A percentile compares a stretch with the other conserved stretches of the same genome.
Evolutionary conservation across 2,329 filamentous ascomycete species (phyloP).

Genomic region (Penicillium sp.): DNA sequence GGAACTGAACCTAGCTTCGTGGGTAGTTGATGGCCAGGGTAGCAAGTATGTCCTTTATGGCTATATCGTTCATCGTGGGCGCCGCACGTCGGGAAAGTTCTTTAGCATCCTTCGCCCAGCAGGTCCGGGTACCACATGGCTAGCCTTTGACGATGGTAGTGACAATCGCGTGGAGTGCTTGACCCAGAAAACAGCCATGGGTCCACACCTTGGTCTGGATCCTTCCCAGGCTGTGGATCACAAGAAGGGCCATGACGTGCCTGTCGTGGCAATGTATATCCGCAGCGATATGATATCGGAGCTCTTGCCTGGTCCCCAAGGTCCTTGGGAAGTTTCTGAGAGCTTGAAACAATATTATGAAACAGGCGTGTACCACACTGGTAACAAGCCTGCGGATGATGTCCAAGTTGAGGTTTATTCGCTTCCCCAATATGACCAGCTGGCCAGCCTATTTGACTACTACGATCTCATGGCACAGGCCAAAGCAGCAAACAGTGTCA

Average conservation of each 20-base stretch:
- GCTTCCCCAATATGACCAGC: slow-evolving; percentile 32
- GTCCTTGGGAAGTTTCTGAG: slow-evolving; percentile 49
- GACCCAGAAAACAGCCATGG: slow-evolving; percentile 55
- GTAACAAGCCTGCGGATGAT: slow-evolving; percentile 16
- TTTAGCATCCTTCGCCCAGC: slow-evolving; percentile 59
- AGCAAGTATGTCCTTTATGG: slow-evolving; percentile 58
- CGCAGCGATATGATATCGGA: slow-evolving; percentile 48
- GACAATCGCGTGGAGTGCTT: slow-evolving; percentile 57
- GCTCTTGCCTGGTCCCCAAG: slow-evolving; percentile 43
- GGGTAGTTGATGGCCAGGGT: slow-evolving; percentile 33
- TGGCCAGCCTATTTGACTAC: slow-evolving; percentile 43
- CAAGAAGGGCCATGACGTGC: slow-evolving; percentile 48
- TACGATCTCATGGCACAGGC: slow-evolving; percentile 44
- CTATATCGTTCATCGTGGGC: slow-evolving; percentile 59
- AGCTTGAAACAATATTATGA: slow-evolving; percentile 43
- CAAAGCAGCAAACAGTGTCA: slow-evolving; percentile 33
- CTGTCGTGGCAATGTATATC: slow-evolving; percentile 57
- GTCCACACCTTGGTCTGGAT: slow-evolving; percentile 50
- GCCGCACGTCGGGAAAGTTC: slow-evolving; percentile 58
- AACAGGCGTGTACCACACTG: slow-evolving; percentile 23
- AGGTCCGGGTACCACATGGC: slow-evolving; percentile 57
- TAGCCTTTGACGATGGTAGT: slow-evolving; percentile 57
- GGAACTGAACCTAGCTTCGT: slow-evolving; percentile 46
- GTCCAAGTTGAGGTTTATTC: slow-evolving; percentile 44
- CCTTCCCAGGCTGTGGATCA: slow-evolving; percentile 42